These are phyloP conservation scores for Pseudocercospora fuligena DNA, from an alignment of 2,329 filamentous ascomycete genomes.

Conservation along the genomic window DNA sequence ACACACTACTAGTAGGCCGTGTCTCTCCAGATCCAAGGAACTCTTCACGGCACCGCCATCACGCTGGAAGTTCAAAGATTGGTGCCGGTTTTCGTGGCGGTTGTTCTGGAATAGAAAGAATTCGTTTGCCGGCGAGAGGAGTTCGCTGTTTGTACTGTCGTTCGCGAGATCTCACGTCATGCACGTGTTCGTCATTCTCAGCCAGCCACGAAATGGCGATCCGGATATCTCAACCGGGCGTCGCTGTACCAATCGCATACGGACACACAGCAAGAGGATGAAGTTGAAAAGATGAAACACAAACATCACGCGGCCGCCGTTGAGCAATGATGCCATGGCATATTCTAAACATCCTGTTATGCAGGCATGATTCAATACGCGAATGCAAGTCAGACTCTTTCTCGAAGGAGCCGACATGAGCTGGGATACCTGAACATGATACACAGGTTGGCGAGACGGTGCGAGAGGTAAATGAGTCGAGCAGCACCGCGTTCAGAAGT, in stretches of 20 bases:
- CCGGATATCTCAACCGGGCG: background rate
- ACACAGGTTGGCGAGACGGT: background rate
- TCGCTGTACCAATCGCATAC: background rate
- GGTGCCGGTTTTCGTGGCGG: background rate
- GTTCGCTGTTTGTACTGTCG: background rate
- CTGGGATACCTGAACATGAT: background rate
- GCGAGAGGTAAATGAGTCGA: background rate
- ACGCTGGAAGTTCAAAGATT: slow-evolving; percentile 6
- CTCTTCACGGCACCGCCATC: background rate
- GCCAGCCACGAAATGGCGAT: slow-evolving; percentile 6
- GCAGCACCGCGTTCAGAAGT: background rate
- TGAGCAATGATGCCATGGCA: no score
- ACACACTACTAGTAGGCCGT: background rate
- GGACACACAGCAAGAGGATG: background rate
- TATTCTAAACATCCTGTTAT: background rate
- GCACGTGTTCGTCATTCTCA: slow-evolving; percentile 5
- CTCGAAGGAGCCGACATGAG: background rate
- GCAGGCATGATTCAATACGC: background rate
- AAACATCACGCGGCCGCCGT: background rate
- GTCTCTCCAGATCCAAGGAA: background rate
- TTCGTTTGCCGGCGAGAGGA: background rate
- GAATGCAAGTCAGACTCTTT: background rate
- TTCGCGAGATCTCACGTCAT: background rate
- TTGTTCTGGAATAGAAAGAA: background rate
- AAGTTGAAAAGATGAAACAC: background rate